Evolutionary conservation across 768 basidiomycete genomes (phyloP), one percentile per base, ranked within the genome.

Genomic region (Suillus lakei): DNA sequence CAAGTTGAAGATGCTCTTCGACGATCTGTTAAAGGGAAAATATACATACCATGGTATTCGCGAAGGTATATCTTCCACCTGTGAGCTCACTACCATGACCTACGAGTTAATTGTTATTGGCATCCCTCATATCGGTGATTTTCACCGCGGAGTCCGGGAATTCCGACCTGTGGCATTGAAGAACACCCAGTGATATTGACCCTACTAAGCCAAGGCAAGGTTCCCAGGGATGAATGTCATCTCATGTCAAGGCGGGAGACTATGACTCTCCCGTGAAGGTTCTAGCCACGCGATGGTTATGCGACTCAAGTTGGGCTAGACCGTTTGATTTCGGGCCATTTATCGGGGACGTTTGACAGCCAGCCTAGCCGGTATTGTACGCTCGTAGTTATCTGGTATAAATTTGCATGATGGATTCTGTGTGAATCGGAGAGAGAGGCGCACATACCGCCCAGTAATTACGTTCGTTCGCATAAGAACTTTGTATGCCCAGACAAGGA

Each of bases 241-340:
- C 28, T 51, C 23, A 51, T 51, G 26, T 13, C 54, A 36, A 56
- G 13, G 50, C 8, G 16, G 15, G 23, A 12, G 16, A 58, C 1
- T 3, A 55, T 3, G n/a, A 56, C 38, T 56, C 38, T 58, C 36
- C 56, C 55, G 55, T 23, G 55, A 56, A 56, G 15, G 21, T 55
- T 55, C 54, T 39, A 56, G 15, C 34, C 7, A 6, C 10, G 34
- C 3, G 55, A 36, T 6, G 12, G 55, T 38, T 34, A 34, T 34
- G 18, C 21, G 12, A 9, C 12, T 30, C 32, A 34, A 34, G 34
- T 15, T 13, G 12, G 23, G 15, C 23, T 38, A 36, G 36, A 23
- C 8, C 15, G 23, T 26, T 13, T 48, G 48, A 50, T 50, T 50
- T 48, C 46, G 46, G 54, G n/a, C 26, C n/a, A 32, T 8, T 23